phyloP scores from a whole-genome alignment of 2,329 filamentous ascomycete genomes.

The Myriosclerotinia duriaeana region DNA sequence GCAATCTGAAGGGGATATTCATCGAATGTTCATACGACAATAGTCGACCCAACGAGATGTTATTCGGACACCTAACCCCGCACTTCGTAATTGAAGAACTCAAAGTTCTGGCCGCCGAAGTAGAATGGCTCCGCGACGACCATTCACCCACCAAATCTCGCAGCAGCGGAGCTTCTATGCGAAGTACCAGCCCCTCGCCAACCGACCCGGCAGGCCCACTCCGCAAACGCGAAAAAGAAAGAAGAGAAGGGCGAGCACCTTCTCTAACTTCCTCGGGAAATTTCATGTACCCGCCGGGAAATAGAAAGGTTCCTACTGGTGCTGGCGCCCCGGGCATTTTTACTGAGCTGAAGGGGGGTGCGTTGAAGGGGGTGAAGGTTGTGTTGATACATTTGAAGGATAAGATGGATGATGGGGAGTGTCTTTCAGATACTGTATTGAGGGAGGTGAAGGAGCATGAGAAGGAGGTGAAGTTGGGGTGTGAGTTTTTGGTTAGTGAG shows the following conservation, averaged over 20 bases:
- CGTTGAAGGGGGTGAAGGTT: conserved; percentile 70
- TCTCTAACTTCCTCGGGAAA: not conserved
- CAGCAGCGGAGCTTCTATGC: no score
- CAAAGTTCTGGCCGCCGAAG: conserved; percentile 57
- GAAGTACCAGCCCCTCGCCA: not conserved
- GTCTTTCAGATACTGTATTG: conserved; percentile 65
- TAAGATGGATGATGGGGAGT: conserved; percentile 67
- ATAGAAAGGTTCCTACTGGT: no score
- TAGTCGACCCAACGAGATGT: conserved; percentile 68
- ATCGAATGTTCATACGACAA: conserved; percentile 96
- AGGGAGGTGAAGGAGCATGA: conserved; percentile 68
- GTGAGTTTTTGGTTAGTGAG: conserved; percentile 65
- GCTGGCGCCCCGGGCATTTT: not conserved
- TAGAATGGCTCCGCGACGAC: conserved; percentile 19
- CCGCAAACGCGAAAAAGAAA: not conserved
- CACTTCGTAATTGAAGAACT: conserved; percentile 80
- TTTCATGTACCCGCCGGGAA: no score
- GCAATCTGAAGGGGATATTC: conserved; percentile 76
- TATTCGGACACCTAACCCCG: conserved; percentile 89
- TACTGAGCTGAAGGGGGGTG: no score
- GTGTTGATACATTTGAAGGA: conserved; percentile 96
- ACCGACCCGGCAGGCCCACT: not conserved
- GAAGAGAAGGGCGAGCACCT: not conserved
- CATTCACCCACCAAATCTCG: not conserved
- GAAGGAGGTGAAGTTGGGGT: conserved; percentile 58